Conservation (phyloP, 2,329 filamentous ascomycete genomes). For the Phaeophleospora eucalypticola region DNA sequence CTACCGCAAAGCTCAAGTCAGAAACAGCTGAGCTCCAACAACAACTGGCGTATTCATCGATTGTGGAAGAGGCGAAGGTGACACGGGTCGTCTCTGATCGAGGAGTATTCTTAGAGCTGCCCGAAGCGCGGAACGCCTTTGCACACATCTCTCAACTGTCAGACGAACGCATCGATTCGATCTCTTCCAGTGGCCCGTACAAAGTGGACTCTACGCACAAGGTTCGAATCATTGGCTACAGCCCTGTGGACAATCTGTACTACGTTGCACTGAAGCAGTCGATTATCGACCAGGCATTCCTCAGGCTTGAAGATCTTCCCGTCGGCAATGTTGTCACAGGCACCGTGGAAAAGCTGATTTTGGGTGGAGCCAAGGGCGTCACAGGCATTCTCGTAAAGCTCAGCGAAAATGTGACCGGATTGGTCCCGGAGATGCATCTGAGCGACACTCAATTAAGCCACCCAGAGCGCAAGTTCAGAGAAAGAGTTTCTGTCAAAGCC, state of each 20-base stretch:
- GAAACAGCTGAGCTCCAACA: conserved; percentile 37
- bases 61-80: conserved; percentile 73
- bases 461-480: conserved; percentile 92
- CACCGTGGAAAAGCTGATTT: conserved; percentile 76
- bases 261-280: conserved; percentile 78
- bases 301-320: conserved; percentile 85
- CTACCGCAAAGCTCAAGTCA: conserved; percentile 24
- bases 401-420: conserved; percentile 80
- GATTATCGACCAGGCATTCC: conserved; percentile 79
- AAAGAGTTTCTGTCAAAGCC: conserved; percentile 78
- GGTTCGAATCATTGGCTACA: conserved; percentile 81
- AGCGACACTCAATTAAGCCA: conserved; percentile 84
- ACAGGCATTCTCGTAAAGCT: conserved; percentile 77
- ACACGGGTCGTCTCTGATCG: conserved; percentile 73
- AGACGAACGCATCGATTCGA: conserved; percentile 79
- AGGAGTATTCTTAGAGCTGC: conserved; percentile 74
- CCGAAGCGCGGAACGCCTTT: conserved; percentile 55
- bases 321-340: conserved; percentile 77
- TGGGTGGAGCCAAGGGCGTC: conserved; percentile 73
- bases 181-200: conserved; percentile 74
- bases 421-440: conserved; percentile 83
- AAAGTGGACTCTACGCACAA: conserved; percentile 74
- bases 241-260: conserved; percentile 78
- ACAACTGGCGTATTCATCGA: conserved; percentile 65
- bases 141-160: conserved; percentile 92